phyloP scores from a whole-genome alignment of 73 alveolate genomes.

The Paramecium sonneborni region DNA sequence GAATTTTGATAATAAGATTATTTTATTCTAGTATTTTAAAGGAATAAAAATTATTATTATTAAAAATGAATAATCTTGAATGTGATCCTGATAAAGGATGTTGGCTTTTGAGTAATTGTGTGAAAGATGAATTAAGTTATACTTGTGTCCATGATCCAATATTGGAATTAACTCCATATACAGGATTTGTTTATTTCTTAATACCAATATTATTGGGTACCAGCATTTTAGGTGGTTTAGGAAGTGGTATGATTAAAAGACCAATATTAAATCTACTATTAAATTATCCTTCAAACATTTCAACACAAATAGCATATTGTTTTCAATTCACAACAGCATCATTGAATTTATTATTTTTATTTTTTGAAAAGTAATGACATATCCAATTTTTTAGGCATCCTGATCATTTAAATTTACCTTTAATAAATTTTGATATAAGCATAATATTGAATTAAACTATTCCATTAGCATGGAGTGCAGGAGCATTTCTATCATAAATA shows the following conservation, averaged over 20 bases:
- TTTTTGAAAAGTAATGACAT: not conserved
- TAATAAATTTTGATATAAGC: not conserved
- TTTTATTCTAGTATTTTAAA: too few species aligned
- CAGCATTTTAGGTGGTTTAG: slow-evolving; percentile 19
- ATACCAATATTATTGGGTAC: not conserved
- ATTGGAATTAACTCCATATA: not conserved
- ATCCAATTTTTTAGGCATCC: not conserved
- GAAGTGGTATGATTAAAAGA: slow-evolving; percentile 29
- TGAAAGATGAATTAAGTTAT: not conserved
- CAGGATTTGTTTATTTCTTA: not conserved
- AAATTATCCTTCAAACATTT: not conserved
- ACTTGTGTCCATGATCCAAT: not conserved
- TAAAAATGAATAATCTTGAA: too few species aligned
- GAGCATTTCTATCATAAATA: not conserved
- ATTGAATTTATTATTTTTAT: not conserved
- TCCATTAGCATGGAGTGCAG: not conserved
- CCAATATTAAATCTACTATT: not conserved
- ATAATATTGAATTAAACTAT: not conserved
- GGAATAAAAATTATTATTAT: too few species aligned
- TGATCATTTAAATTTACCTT: not conserved
- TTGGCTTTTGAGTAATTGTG: not conserved
- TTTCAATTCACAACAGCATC: not conserved
- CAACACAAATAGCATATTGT: not conserved
- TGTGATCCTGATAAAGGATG: not conserved
- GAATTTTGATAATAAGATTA: too few species aligned